Base-by-base conservation (phyloP, 2,329 filamentous ascomycete species). In the Lecanosticta acicola region DNA sequence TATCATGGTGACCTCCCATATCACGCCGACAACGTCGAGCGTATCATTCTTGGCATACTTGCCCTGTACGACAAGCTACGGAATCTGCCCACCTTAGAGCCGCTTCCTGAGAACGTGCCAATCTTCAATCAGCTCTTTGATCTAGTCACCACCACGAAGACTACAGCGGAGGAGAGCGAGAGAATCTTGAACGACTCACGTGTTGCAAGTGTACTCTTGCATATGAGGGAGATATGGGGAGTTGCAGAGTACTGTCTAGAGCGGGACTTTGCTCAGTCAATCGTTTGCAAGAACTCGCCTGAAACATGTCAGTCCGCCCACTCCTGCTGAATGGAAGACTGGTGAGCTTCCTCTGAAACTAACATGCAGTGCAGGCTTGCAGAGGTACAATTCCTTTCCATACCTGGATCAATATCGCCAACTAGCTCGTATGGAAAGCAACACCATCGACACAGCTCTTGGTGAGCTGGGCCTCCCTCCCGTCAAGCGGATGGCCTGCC, bases 341-440 rank as follows among this genome's bases (percentile, higher is more conserved):
- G n/a, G 24, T 29, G 24, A 29, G 5, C 24, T 29, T 5, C 24
- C 5, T 7, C 5, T 7, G 24, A 29, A 11, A 11, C 24, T 29
- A 11, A 29, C 24, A 11, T 29, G 5, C 7, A 29, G 11, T 11
- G 11, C 42, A 39, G 32, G 10, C n/a, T 10, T 44, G 11, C 11
- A 39, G 8, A 37, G 36, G 3, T 44, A 44, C 33, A 37, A 39
- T 17, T 26, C 33, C 33, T 44, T 44, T 19, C 42, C 42, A 21
- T 44, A 44, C 35, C 29, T 44, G 33, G 42, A 44, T 34, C 42
- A 44, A 39, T 44, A 44, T 24, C 42, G 42, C 10, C 42, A 44
- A 44, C 34, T 44, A 8, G 42, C 42, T 24, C 42, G 42, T 17
- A 44, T 44, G 42, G 42, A 44, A 34, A 13, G 32, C 33, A 44